Evolutionary conservation across 129 eudicot species (phyloP).

Genomic region (Erigeron canadensis): DNA sequence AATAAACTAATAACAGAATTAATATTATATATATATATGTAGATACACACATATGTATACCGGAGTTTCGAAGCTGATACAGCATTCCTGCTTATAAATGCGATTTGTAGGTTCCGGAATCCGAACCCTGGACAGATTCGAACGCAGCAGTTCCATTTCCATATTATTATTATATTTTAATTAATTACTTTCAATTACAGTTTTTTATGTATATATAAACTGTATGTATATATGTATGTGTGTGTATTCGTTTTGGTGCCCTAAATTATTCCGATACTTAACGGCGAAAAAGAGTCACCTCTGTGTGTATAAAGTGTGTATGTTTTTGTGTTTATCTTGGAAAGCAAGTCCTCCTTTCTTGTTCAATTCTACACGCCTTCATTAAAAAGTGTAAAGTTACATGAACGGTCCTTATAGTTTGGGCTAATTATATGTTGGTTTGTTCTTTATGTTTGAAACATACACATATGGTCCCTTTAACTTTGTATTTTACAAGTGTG

Average conservation of each 20-base stretch:
- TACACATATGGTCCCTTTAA: no score
- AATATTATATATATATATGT: background rate
- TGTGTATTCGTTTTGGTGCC: conserved; percentile 37
- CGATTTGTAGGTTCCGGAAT: conserved; percentile 96
- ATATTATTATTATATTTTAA: background rate
- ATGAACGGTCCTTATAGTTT: no score
- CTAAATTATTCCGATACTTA: conserved; percentile 35
- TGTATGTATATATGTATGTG: background rate
- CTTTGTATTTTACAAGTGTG: no score
- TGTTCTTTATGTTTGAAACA: no score
- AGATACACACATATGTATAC: conserved; percentile 28
- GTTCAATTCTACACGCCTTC: conserved; percentile 23
- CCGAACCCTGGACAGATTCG: conserved; percentile 70
- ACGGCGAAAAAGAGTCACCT: conserved; percentile 22
- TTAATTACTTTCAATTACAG: background rate
- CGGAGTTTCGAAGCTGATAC: conserved; percentile 93
- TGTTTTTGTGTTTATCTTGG: conserved; percentile 32
- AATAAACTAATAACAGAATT: background rate
- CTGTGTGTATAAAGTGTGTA: background rate
- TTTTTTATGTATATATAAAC: conserved; percentile 7
- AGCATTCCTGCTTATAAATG: conserved; percentile 90
- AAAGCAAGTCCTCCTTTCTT: conserved; percentile 11
- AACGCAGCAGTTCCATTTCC: conserved; percentile 81
- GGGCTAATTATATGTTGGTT: no score
- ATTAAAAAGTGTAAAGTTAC: conserved; percentile 1